Evolutionary conservation across 352 stramenopile species (phyloP).

Genomic region (Phytophthora aleatoria): DNA sequence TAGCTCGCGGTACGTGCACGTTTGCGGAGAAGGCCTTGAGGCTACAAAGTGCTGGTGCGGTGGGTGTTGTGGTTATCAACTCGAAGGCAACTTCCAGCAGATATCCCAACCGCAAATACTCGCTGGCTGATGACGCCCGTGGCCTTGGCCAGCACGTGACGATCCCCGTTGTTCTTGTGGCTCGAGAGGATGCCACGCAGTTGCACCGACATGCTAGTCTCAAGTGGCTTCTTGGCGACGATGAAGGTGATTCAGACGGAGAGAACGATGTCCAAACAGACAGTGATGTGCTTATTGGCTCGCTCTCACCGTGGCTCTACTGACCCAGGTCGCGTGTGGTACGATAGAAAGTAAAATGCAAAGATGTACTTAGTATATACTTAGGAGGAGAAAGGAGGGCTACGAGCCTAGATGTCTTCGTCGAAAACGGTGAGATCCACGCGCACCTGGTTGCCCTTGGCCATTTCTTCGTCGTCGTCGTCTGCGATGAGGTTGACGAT

Average conservation of each 20-base stretch:
- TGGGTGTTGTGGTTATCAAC: constrained; percentile 75
- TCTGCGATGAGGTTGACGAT: constrained; percentile 77
- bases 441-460: constrained; percentile 80
- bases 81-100: constrained; percentile 48
- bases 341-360: constrained; percentile 35
- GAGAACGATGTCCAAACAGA: constrained; percentile 1
- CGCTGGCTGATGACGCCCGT: constrained; percentile 62
- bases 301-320: constrained; percentile 70
- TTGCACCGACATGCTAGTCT: constrained; percentile 46
- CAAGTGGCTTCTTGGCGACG: constrained; percentile 2
- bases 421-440: constrained; percentile 83
- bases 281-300: constrained; percentile 37
- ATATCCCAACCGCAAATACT: constrained; percentile 60
- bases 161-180: constrained; percentile 78
- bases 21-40: constrained; percentile 80
- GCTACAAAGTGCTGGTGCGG: constrained; percentile 60
- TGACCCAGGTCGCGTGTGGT: constrained; percentile 20
- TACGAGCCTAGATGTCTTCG: constrained; percentile 50
- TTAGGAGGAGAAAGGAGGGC: neutral
- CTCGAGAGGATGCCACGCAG: constrained; percentile 49
- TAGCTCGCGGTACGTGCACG: constrained; percentile 68
- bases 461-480: constrained; percentile 66
- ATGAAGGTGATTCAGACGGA: constrained; percentile 3
- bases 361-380: constrained; percentile 19
- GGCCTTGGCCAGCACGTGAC: constrained; percentile 48